Percentiles rank a stretch among this genome's conserved stretches.
Conservation (phyloP, 2,329 filamentous ascomycete genomes). For the Alternaria ethzedia region DNA sequence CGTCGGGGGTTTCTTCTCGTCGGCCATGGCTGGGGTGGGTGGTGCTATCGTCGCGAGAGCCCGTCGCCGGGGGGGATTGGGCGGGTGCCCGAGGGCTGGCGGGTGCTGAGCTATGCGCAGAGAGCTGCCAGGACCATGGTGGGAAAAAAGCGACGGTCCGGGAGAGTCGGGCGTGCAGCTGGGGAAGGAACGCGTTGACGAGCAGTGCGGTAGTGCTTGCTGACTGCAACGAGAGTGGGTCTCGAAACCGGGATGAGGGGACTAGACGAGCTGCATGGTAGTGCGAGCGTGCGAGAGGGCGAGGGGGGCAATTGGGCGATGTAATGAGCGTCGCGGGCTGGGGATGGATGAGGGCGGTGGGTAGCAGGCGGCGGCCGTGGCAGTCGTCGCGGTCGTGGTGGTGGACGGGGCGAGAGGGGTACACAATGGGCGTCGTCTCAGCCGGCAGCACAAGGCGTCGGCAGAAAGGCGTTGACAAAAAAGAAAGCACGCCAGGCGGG, state of each 20-base stretch:
- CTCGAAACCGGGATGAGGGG: slow-evolving; percentile 10
- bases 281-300: background rate
- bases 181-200: slow-evolving; percentile 9
- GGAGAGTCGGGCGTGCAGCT: slow-evolving; percentile 7
- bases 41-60: slow-evolving; percentile 15
- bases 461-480: background rate
- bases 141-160: slow-evolving; percentile 13
- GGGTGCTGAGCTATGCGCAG: slow-evolving; percentile 36
- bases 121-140: slow-evolving; percentile 44
- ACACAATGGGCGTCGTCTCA: slow-evolving; percentile 12
- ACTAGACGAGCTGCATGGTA: slow-evolving; percentile 36
- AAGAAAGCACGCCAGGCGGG: background rate
- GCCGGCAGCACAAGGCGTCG: slow-evolving; percentile 11
- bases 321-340: slow-evolving; percentile 20
- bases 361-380: slow-evolving; percentile 2
- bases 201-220: slow-evolving; percentile 10
- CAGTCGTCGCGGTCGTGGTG: background rate
- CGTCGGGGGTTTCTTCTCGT: slow-evolving; percentile 36
- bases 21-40: slow-evolving; percentile 27
- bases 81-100: slow-evolving; percentile 40
- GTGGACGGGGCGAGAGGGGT: slow-evolving; percentile 20
- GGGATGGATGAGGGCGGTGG: background rate
- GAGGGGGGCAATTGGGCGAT: slow-evolving; percentile 33
- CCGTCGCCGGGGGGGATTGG: slow-evolving; percentile 18
- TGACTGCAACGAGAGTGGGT: slow-evolving; percentile 15